Conservation (phyloP, 257 asterid genomes). For the Solanum sparsipilum region DNA sequence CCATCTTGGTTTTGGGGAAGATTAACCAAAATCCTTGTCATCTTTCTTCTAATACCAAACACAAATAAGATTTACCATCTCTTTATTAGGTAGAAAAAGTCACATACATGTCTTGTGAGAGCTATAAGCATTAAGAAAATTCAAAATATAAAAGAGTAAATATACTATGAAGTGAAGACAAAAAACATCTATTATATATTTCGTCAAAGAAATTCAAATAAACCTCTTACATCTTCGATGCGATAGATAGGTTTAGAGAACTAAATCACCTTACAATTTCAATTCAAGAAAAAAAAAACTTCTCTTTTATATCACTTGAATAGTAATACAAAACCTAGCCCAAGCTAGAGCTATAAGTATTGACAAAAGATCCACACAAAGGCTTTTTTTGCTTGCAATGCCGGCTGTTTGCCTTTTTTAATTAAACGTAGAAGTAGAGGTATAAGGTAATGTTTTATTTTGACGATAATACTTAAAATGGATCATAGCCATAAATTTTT, state of each 20-base stretch:
- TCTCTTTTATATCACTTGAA: background rate
- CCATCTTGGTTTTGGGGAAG: constrained; percentile 19
- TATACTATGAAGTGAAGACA: background rate
- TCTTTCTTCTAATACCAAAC: constrained; percentile 2
- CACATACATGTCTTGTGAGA: background rate
- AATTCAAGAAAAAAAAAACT: background rate
- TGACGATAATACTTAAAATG: background rate
- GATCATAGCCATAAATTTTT: background rate
- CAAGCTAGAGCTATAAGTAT: background rate
- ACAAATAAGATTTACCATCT: background rate
- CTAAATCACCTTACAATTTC: background rate
- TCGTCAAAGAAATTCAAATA: no score
- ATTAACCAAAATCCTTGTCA: constrained; percentile 6
- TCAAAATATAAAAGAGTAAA: background rate
- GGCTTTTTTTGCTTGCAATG: background rate
- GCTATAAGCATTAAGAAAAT: background rate
- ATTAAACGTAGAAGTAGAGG: background rate
- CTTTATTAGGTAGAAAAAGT: background rate
- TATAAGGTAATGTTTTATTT: background rate
- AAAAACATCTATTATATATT: background rate
- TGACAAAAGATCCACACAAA: background rate
- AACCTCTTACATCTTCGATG: no score
- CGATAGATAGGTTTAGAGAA: background rate
- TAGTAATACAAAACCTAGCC: background rate
- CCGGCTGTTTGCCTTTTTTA: background rate